Percentiles rank a stretch among this genome's conserved stretches.
phyloP scores from a whole-genome alignment of 495 filamentous ascomycete species.

The Bathelium albidoporum region DNA sequence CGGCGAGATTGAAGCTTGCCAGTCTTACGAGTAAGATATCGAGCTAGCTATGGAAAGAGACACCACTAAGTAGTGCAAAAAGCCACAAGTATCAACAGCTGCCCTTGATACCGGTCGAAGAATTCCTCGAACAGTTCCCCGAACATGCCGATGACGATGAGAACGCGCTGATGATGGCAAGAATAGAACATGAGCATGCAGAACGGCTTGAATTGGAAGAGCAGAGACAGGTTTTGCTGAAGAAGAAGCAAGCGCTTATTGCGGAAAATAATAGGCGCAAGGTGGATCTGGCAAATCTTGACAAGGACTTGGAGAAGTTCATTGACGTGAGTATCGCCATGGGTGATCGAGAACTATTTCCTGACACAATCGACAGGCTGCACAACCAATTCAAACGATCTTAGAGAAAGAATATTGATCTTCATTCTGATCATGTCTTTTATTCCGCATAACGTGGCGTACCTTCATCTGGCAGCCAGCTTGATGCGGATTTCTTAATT shows the following conservation, averaged over 20 bases:
- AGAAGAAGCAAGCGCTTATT: constrained; percentile 83
- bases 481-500: too few species aligned
- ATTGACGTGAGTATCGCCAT: constrained; percentile 45
- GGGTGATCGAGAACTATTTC: background rate
- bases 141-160: constrained; percentile 60
- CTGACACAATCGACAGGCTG: background rate
- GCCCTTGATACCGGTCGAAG: constrained; percentile 70
- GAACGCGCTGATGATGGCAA: constrained; percentile 76
- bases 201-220: constrained; percentile 82
- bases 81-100: constrained; percentile 84
- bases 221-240: constrained; percentile 72
- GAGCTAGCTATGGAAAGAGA: background rate
- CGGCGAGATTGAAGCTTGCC: constrained; percentile 84
- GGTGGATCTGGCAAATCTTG: constrained; percentile 80
- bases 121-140: constrained; percentile 71
- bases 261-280: constrained; percentile 92
- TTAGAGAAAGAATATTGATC: background rate
- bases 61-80: constrained; percentile 6
- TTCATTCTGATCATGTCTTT: background rate
- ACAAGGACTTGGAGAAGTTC: constrained; percentile 83
- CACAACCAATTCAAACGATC: background rate
- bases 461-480: too few species aligned
- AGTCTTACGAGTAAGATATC: constrained; percentile 73
- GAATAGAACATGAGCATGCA: constrained; percentile 80
- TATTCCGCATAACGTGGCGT: background rate